Evolutionary conservation across 768 basidiomycete species (phyloP), one percentile per base, ranked within the genome.

Genomic region (Auricularia sp.): DNA sequence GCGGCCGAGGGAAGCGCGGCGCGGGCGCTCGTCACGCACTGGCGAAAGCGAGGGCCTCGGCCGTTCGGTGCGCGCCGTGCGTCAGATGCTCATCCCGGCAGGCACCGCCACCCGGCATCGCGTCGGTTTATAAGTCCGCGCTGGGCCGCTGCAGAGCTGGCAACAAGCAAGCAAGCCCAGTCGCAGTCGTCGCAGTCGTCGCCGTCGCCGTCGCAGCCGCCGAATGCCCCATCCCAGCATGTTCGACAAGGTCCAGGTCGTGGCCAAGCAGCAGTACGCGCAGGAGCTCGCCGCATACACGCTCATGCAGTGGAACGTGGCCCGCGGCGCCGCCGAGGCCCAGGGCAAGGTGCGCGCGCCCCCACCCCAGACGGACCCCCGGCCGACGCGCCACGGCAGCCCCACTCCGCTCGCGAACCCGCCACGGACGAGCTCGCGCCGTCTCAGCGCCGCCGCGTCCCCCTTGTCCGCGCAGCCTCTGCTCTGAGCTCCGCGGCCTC

Each of bases 241-340:
- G 36, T 6, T 60, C 6, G 64, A 58, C 23, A 29, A 35, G 23
- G 29, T 35, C 7, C 56, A 59, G 23, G 56, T 59, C 29, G 39
- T 51, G 29, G 64, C 63, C n/a, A 76, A 77, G 67, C 69, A 72
- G 23, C 74, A 71, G 43, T 78, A 78, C 64, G 69, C 77, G 23
- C 70, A 70, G 53, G 76, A 78, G 67, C 70, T 78, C 33, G 76
- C 76, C 3, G 74, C 72, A 3, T 75, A 78, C 63, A 78, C 77
- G n/a, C 70, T 77, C 62, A 70, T 70, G 47, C 77, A 78, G 68
- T 77, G 76, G 77, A 70, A 72, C 62, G 33, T 68, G 12, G 72
- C 71, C 47, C 71, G 72, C 56, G 56, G 56, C 56, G 56, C 56
- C 34, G 56, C 29, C 4, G 29, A 59, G 56, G 29, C 56, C 23